Evolutionary conservation across 2,329 filamentous ascomycete genomes (phyloP), one percentile per base, ranked within the genome.

Genomic region (Paraconiothyrium brasiliense): DNA sequence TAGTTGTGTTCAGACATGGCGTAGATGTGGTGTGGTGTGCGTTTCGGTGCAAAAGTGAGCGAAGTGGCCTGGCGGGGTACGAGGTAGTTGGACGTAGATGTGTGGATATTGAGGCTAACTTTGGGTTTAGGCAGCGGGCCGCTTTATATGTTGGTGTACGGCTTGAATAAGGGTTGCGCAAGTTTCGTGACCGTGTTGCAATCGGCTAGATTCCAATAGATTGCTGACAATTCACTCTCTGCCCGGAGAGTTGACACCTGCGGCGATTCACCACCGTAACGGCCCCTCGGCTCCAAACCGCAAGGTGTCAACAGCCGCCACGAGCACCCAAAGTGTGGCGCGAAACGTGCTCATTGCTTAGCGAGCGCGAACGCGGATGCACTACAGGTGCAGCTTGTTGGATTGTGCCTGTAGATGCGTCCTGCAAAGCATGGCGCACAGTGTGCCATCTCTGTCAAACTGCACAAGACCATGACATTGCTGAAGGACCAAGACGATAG

Each of bases 1-100:
- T 98, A 98, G 71, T 89, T 92, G 85, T 97, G 93, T 72, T 90
- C 88, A 62, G 77, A 71, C 91, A 94, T 93, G 73, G 69, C 84
- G 75, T 54, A 32, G 35, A 4, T 46, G 16, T 54, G 49, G 16
- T 54, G 49, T 56, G 55, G 62, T 41, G 13, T 32, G 43, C 43
- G 58, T 60, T 32, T 51, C 41, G 35, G 58, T 59, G 57, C 13
- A 37, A 20, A 32, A 30, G 22, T 20, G 27, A 35, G 50, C 58
- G 49, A 54, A 51, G 61, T 59, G 56, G 58, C 62, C 49, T 65
- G 57, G 52, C 39, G 35, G 50, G 57, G 59, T 61, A 46, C 30
- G 55, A 57, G 39, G 51, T 37, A 49, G 41, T 41, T 57, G 58
- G 54, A 56, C 35, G 52, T 35, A 37, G 52, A 22, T n/a, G n/a